phyloP scores from a whole-genome alignment of 805 yeast genomes.

The Zygotorulaspora sp. region DNA sequence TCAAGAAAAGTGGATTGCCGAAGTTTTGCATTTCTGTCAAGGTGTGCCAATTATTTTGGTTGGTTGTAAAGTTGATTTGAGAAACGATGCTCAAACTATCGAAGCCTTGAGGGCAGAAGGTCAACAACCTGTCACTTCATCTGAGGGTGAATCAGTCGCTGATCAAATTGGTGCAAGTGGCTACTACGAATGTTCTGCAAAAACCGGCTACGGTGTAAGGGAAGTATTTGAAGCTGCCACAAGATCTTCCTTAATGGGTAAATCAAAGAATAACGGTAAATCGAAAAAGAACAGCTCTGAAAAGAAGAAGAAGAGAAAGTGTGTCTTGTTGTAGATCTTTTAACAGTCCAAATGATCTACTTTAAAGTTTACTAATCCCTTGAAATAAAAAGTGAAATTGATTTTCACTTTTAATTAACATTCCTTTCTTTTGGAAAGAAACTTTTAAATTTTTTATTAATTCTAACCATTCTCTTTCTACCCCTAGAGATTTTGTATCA shows the following conservation, averaged over 20 bases:
- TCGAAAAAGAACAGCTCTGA: slow-evolving; percentile 29
- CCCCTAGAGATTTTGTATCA: background rate
- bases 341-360: too few species aligned
- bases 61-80: slow-evolving; percentile 86
- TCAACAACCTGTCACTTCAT: slow-evolving; percentile 73
- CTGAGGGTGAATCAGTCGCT: slow-evolving; percentile 84
- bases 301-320: slow-evolving; percentile 62
- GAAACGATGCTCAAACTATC: slow-evolving; percentile 74
- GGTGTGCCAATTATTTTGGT: slow-evolving; percentile 90
- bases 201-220: slow-evolving; percentile 84
- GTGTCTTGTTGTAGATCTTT: slow-evolving; percentile 54
- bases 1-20: slow-evolving; percentile 93
- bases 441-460: background rate
- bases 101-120: slow-evolving; percentile 70
- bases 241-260: slow-evolving; percentile 76
- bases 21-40: slow-evolving; percentile 89
- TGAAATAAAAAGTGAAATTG: background rate
- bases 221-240: slow-evolving; percentile 93
- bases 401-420: background rate
- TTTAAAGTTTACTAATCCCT: too few species aligned
- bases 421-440: background rate
- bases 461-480: slow-evolving; percentile 1
- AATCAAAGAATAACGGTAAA: slow-evolving; percentile 31
- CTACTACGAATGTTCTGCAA: slow-evolving; percentile 90
- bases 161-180: slow-evolving; percentile 82